Evolutionary conservation across 306 rosid species (phyloP).

Genomic region (Trifolium subterraneum): DNA sequence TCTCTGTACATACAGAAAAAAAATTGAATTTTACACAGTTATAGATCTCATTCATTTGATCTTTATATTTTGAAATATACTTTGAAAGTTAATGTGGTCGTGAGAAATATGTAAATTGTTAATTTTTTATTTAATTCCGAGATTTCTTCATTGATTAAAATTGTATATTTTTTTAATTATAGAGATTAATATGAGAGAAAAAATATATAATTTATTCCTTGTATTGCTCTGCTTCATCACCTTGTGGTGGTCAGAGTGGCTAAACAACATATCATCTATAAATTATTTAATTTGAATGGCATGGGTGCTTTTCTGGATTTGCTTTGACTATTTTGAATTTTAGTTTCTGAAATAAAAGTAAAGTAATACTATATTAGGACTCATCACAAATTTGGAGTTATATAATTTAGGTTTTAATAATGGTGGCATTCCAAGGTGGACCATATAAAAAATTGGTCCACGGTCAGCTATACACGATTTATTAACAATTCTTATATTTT

Average conservation of each 20-base stretch:
- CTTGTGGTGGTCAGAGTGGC: conserved; percentile 27
- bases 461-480: not conserved
- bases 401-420: not conserved
- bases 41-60: not conserved
- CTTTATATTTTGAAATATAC: not conserved
- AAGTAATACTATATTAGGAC: not conserved
- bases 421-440: not conserved
- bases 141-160: not conserved
- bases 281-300: not conserved
- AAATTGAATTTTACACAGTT: not conserved
- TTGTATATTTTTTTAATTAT: not conserved
- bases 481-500: not conserved
- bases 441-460: not conserved
- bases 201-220: not conserved
- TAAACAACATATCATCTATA: conserved; percentile 9
- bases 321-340: conserved; percentile 11
- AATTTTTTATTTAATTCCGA: not conserved
- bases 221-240: not conserved
- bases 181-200: not conserved
- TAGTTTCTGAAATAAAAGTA: not conserved
- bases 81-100: not conserved
- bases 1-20: conserved; percentile 34
- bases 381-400: not conserved
- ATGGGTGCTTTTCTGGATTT: conserved; percentile 23
- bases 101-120: not conserved